Evolutionary conservation across 1,139 yeast species (phyloP), one percentile per base, ranked within the genome.

Genomic region (Kurtzmaniella quercitrusa): DNA sequence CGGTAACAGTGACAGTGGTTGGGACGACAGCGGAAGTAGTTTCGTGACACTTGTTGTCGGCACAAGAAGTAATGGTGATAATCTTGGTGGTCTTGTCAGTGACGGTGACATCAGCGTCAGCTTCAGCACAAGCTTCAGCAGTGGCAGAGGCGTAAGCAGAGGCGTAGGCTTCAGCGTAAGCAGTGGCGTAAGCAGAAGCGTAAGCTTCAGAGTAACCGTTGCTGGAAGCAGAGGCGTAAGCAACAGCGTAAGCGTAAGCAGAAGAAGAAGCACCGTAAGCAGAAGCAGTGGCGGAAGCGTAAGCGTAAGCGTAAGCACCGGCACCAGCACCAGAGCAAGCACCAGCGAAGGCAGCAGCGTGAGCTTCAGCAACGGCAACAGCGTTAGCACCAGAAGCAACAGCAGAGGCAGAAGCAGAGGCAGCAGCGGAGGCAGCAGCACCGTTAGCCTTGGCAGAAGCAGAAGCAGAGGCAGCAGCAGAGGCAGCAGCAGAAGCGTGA

Each of bases 191-290:
- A 40, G 51, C 50, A 41, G 69, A 60, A 44, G 66, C 69, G 43
- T 70, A 57, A 45, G 62, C 66, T 16, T 62, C 53, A 37, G 66
- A 53, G 57, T 75, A 70, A 45, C 51, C 55, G 59, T 65, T 46
- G 55, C 65, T 57, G 38, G 61, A 55, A 64, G 83, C 77, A 44
- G 74, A 66, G 48, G 81, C 75, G 63, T 76, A 65, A 57, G 82
- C 75, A 47, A 71, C 64, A 49, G 71, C 33, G 21, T 17, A 27
- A 24, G 40, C 18, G 16, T 29, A 44, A 37, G 48, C 33, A 37
- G 50, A 44, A 44, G 42, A 42, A 46, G 45, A 40, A 25, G 42
- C 51, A 38, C 53, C 37, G 11, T 23, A 36, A 16, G 19, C 44
- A 5, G 38, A 36, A 16, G 19, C 44, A 21, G 44, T 50, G 38